Base-by-base conservation (phyloP, 768 basidiomycete species). In the Zangia roseola region DNA sequence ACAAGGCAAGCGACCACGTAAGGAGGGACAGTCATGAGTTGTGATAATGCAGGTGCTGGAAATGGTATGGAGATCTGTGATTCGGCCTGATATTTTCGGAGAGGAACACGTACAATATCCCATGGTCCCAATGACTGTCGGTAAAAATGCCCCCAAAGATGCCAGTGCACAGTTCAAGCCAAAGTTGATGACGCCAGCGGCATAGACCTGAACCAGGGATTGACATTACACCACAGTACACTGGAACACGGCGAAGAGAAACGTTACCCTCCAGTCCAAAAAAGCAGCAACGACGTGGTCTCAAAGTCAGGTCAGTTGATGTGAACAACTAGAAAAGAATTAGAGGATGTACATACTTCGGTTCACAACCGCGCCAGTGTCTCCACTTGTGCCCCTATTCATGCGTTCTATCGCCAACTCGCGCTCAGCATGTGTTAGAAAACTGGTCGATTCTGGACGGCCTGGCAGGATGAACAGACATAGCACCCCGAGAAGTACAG, bases 21-120 rank as follows among this genome's bases (percentile, higher is more conserved):
- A 10, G 80, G 80, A 7, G 80, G 77, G 12, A 81, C 79, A 6
- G 78, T 78, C 56, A 79, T 69, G 2, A 81, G 60, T 53, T 81
- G 78, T 0, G 74, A 72, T 37, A 74, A 51, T 4, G 76, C 78
- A 40, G 70, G 59, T 16, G 72, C 76, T 77, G 14, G 31, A 31
- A 31, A 49, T 6, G 31, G 23, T 10, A 7, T 16, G 5, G 14
- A 16, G 16, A 21, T 55, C 34, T 43, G 31, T 19, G 10, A 5
- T 21, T 21, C 13, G n/a, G 17, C 20, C 10, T 6, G 16, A 42
- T 16, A 33, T 10, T 19, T 16, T 5, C 4, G 0, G 21, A 9
- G 13, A 26, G 2, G 31, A 35, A 55, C 12, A 14, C 73, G 24
- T 55, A 78, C 76, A 71, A 56, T 69, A 70, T 10, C 74, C 76